Base-by-base conservation (phyloP, 805 yeast genomes). In the Kodamaea neixiangensis region DNA sequence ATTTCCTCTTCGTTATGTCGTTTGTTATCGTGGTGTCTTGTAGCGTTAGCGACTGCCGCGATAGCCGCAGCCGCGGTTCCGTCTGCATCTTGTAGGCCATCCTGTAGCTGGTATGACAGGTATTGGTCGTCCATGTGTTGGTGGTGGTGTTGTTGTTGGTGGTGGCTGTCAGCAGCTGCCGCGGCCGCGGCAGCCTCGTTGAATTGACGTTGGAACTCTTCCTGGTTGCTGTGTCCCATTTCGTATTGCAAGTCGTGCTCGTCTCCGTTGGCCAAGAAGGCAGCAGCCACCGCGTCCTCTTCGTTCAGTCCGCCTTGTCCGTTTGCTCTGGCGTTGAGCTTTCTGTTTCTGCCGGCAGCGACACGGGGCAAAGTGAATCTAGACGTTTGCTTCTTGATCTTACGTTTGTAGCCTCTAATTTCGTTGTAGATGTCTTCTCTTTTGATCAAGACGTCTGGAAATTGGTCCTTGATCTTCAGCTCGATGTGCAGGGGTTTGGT, bases 391-490 rank as follows among this genome's bases (percentile, higher is more conserved):
- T 70, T 70, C 65, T 73, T 73, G 54, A 74, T 68, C 60, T 77
- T 79, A 54, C 82, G 72, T 61, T 80, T 80, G 64, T 79, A 74
- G 15, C 82, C 82, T 49, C 85, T 63, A 58, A 80, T 79, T 58
- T 80, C 83, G 61, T 80, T 80, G 62, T 80, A 80, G 49, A 80
- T 80, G 60, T 80, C 85, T 59, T 80, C 84, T 51, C 84, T 68
- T 63, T 80, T 80, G 56, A 80, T 79, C 40, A 78, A 69, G 41
- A 80, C 76, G 47, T 78, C 82, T 19, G 81, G 82, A 60, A 72
- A 80, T 53, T 77, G 76, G 48, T 78, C 78, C 54, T 72, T 72
- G 52, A 80, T 73, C 53, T 78, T 80, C 31, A 75, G 71, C 58
- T 79, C 83, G 54, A 80, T 80, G 54, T 74, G 78, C 5, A 77